Evolutionary conservation across 2,329 filamentous ascomycete genomes (phyloP), one percentile per base, ranked within the genome.

Genomic region (Bipolaris cookei): DNA sequence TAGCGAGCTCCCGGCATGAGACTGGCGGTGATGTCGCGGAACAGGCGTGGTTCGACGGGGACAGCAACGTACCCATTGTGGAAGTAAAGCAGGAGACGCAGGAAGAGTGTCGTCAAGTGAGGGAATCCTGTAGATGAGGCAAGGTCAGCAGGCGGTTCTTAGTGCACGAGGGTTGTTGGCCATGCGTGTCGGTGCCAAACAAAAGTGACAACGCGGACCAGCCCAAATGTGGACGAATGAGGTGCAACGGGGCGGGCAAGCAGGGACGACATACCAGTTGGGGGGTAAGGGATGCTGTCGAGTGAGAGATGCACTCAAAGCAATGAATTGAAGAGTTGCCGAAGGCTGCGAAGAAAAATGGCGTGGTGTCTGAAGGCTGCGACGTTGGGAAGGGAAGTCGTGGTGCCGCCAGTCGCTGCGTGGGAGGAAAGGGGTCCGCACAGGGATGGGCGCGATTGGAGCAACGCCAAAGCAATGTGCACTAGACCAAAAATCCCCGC

Each of bases 1-100:
- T 44, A 43, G 51, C 35, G 39, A 43, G 56, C 47, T 41, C 43
- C 56, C 53, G 52, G 53, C 58, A 53, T 52, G 42, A 44, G 44
- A 41, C 57, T 47, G 44, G 41, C 37, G 54, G 60, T 38, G 45
- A 51, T 47, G 58, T 61, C 57, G 63, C 55, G 39, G 52, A 49
- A 53, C 41, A 53, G 47, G 51, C n/a, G n/a, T 20, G 53, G 35
- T 25, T 37, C 21, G 20, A 38, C 14, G 10, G 34, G 61, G 63
- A 46, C 23, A 54, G 54, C 59, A 70, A 63, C 74, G 76, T 74
- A 77, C 75, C 75, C 75, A 77, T 77, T 65, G 66, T 67, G 71
- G 66, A 59, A 63, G 63, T 66, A 59, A 58, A 56, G 65, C 68
- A 58, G 66, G 65, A 61, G 61, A 75, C 57, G 68, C 65, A 69